phyloP scores from a whole-genome alignment of 495 filamentous ascomycete species.

The Xylaria curta region DNA sequence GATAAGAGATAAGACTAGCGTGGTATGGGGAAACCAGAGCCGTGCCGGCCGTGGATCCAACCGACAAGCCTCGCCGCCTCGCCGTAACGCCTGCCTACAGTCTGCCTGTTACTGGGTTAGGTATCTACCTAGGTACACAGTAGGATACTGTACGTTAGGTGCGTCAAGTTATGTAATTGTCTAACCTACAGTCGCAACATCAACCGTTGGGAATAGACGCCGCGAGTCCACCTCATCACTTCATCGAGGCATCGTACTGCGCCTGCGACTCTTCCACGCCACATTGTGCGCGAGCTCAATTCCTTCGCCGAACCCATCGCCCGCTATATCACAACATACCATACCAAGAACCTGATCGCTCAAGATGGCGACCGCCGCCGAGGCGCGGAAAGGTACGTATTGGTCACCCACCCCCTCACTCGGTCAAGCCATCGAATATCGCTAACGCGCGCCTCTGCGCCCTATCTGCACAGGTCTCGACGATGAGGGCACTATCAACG shows the following conservation, averaged over 20 bases:
- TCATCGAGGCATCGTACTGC: neutral
- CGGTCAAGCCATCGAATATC: neutral
- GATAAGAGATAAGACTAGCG: neutral
- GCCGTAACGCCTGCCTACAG: neutral
- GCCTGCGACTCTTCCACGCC: neutral
- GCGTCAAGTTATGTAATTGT: neutral
- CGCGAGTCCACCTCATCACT: neutral
- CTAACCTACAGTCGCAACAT: neutral
- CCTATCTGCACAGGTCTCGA: constrained; percentile 39
- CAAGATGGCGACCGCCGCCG: constrained; percentile 25
- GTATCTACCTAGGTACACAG: neutral
- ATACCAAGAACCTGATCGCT: neutral
- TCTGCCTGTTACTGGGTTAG: neutral
- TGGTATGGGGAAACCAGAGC: too few species aligned
- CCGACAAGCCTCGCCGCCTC: neutral
- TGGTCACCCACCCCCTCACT: neutral
- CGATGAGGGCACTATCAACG: constrained; percentile 63
- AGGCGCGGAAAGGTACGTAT: constrained; percentile 29
- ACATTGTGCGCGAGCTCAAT: neutral
- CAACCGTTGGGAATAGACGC: neutral
- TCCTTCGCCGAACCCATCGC: neutral
- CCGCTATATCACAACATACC: neutral
- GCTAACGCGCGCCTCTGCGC: constrained; percentile 17
- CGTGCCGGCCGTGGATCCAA: neutral
- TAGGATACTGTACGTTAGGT: neutral